Evolutionary conservation across 495 filamentous ascomycete species (phyloP).

Genomic region (Friedmanniomyces endolithicus): DNA sequence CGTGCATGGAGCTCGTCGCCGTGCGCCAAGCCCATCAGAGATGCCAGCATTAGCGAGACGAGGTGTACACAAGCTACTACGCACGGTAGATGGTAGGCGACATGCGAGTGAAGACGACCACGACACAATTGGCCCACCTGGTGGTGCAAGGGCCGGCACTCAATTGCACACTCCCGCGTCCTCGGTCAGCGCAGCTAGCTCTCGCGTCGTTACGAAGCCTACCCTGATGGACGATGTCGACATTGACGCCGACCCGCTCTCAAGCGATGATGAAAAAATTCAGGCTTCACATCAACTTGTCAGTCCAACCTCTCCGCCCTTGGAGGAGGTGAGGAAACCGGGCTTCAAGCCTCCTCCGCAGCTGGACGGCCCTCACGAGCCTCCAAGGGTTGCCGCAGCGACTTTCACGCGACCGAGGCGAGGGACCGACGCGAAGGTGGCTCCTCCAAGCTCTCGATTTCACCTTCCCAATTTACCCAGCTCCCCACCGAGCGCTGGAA

Average conservation of each 20-base stretch:
- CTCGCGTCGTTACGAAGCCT: not conserved
- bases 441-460: not conserved
- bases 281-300: not conserved
- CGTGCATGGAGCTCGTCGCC: too few relatives aligned
- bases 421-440: not conserved
- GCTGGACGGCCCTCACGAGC: not conserved
- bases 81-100: not conserved
- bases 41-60: too few relatives aligned
- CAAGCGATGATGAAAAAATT: slow-evolving; percentile 7
- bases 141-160: not conserved
- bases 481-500: not conserved
- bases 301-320: not conserved
- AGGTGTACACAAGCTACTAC: not conserved
- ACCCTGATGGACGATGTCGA: slow-evolving; percentile 1
- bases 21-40: too few relatives aligned
- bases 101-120: slow-evolving; percentile 13
- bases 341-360: not conserved
- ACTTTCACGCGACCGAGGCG: not conserved
- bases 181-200: slow-evolving; percentile 4
- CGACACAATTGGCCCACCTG: not conserved
- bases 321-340: not conserved
- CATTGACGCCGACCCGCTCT: slow-evolving; percentile 6
- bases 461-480: not conserved
- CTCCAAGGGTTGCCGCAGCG: not conserved
- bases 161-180: slow-evolving; percentile 8